A percentile compares a stretch with the other conserved stretches of the same genome.
Conservation (phyloP, 495 filamentous ascomycete species). For the Aspergillus saccharolyticus region DNA sequence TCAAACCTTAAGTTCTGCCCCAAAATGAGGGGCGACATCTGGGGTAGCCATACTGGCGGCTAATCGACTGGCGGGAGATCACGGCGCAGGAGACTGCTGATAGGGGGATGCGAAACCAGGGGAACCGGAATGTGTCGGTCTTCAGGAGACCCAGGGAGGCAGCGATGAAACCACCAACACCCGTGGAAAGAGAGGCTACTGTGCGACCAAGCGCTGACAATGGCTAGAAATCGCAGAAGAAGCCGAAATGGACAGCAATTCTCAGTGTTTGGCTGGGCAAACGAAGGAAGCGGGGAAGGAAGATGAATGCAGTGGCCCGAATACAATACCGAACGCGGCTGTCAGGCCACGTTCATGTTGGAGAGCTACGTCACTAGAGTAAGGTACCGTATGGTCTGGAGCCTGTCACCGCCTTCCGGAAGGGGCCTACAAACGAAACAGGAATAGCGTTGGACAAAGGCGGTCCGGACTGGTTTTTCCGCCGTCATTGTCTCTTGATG, state of each 20-base stretch:
- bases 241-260: neutral
- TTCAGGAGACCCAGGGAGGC: neutral
- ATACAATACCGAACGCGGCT: constrained; percentile 33
- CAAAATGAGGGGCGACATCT: constrained; percentile 73
- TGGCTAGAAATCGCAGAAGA: neutral
- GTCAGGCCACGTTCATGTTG: constrained; percentile 26
- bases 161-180: neutral
- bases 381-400: neutral
- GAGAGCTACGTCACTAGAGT: constrained; percentile 5
- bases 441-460: neutral
- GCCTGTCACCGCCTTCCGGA: constrained; percentile 1
- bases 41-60: constrained; percentile 61
- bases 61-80: constrained; percentile 6
- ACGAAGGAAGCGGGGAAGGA: constrained; percentile 34
- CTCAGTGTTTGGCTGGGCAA: too few species aligned
- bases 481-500: neutral
- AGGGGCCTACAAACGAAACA: too few species aligned
- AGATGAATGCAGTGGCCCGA: constrained; percentile 1
- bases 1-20: constrained; percentile 81
- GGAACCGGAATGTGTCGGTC: constrained; percentile 1
- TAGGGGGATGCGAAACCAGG: neutral
- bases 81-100: constrained; percentile 13
- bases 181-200: neutral
- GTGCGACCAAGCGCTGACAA: neutral
- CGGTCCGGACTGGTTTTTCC: constrained; percentile 8